Base-by-base conservation (phyloP, 2,329 filamentous ascomycete genomes). In the Aspergillus aculeatus region DNA sequence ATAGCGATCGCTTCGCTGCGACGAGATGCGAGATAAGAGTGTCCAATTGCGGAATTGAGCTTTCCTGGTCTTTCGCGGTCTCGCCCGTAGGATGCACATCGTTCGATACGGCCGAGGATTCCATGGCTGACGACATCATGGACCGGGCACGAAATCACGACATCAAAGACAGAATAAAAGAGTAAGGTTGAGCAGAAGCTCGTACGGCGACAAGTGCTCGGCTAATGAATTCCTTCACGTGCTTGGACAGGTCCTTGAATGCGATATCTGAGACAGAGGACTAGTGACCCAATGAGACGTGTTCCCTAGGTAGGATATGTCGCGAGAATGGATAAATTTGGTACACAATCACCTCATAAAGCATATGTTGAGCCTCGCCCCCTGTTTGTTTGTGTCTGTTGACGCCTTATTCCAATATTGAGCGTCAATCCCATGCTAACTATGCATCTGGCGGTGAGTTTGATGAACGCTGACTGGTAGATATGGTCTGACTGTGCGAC, bases 1-100 rank as follows among this genome's bases (percentile, higher is more conserved):
- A 90, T 4, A 98, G 84, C 1, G 93, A 93, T 49, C 91, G 87
- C 74, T 97, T 97, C 9, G 94, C 90, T 31, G 89, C 88, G 47
- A 97, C 86, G 38, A 97, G 88, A 77, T 96, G 88, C 56, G 87
- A 85, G 58, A 97, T 90, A 48, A 98, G 86, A 24, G 86, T 87
- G 68, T 96, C 91, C 70, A 96, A 84, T 24, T 72, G 70, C 38
- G 73, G 74, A 56, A 71, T 67, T 14, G 65, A 56, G 14, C 65
- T 64, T 41, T 66, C 56, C 23, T 66, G 64, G 48, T 52, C 48
- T n/a, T 60, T 52, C 10, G 61, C 54, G 9, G 59, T 62, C 31
- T 61, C 61, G 31, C 54, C 61, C 49, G 59, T 29, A 24, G 57
- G 61, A 14, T 56, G 60, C 5, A 59, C 57, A 48, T 57, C 59